Conservation (phyloP, 2,329 filamentous ascomycete species). For the Huntiella abstrusa region DNA sequence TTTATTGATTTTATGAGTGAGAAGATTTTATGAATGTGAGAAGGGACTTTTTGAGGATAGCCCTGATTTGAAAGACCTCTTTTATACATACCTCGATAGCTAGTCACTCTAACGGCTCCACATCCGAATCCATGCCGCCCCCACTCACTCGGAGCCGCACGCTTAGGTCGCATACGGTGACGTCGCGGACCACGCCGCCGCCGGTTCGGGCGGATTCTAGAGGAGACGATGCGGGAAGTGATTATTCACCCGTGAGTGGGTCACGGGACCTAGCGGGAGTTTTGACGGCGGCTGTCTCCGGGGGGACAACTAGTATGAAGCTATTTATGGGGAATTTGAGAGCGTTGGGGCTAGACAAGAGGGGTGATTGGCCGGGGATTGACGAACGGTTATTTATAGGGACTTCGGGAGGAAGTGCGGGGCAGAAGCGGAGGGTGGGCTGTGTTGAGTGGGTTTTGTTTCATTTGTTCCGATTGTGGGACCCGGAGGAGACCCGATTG, state of each 20-base stretch:
- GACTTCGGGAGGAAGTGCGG: slow-evolving; percentile 36
- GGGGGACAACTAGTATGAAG: slow-evolving; percentile 27
- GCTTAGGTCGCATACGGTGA: too few relatives aligned
- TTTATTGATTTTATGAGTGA: background rate
- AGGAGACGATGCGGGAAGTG: too few relatives aligned
- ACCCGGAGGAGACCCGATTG: slow-evolving; percentile 54
- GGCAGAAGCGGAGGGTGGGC: slow-evolving; percentile 66
- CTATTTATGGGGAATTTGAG: slow-evolving; percentile 71
- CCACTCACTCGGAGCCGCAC: too few relatives aligned
- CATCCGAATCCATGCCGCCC: too few relatives aligned
- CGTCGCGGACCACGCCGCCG: too few relatives aligned
- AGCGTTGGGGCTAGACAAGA: slow-evolving; percentile 60
- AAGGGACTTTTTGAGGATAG: too few relatives aligned
- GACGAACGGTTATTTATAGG: slow-evolving; percentile 50
- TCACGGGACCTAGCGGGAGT: background rate
- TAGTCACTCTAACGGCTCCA: too few relatives aligned
- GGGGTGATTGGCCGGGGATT: slow-evolving; percentile 65
- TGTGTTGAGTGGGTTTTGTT: slow-evolving; percentile 84
- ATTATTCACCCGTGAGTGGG: too few relatives aligned
- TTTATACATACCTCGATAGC: too few relatives aligned
- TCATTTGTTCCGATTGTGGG: slow-evolving; percentile 69
- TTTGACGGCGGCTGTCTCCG: background rate
- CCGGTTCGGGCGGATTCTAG: too few relatives aligned
- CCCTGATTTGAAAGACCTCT: too few relatives aligned
- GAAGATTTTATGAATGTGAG: background rate